Conservation (phyloP, 2,329 filamentous ascomycete species). For the Cercospora sojina region DNA sequence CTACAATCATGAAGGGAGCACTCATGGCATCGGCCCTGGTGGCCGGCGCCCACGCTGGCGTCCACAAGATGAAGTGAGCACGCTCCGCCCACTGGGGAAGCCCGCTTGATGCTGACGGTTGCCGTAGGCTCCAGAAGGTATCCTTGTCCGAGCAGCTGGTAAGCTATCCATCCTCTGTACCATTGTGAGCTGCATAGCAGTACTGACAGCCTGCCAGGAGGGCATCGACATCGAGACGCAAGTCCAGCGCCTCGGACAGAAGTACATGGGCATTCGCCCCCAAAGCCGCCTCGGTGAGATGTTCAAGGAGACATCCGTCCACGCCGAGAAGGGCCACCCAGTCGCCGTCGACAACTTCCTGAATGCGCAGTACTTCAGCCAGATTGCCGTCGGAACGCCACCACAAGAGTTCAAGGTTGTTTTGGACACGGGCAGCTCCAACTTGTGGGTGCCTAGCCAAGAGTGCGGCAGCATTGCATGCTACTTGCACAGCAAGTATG, state of each 20-base stretch:
- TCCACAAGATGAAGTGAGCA: constrained; percentile 72
- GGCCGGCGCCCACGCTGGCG: constrained; percentile 65
- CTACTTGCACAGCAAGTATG: constrained; percentile 96
- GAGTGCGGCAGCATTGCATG: constrained; percentile 94
- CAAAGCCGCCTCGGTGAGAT: constrained; percentile 69
- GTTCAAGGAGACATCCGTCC: constrained; percentile 72
- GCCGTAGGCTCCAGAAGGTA: constrained; percentile 71
- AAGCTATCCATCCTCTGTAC: constrained; percentile 43
- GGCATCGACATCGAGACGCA: constrained; percentile 77
- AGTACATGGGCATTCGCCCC: constrained; percentile 86
- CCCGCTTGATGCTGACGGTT: constrained; percentile 18
- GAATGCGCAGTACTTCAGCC: constrained; percentile 99
- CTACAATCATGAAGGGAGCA: constrained; percentile 73
- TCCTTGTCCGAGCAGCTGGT: constrained; percentile 90
- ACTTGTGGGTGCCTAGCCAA: constrained; percentile 93
- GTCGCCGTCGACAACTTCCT: constrained; percentile 96
- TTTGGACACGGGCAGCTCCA: constrained; percentile 96
- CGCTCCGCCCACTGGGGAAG: not conserved
- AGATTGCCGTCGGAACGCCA: constrained; percentile 88
- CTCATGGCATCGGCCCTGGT: constrained; percentile 72
- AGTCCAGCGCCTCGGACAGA: constrained; percentile 81
- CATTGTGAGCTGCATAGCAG: constrained; percentile 3
- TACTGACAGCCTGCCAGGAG: constrained; percentile 53
- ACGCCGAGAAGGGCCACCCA: constrained; percentile 67
- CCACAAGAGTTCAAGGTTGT: constrained; percentile 97